Conservation (phyloP, 805 yeast species). For the Diddensiella santjacobensis region DNA sequence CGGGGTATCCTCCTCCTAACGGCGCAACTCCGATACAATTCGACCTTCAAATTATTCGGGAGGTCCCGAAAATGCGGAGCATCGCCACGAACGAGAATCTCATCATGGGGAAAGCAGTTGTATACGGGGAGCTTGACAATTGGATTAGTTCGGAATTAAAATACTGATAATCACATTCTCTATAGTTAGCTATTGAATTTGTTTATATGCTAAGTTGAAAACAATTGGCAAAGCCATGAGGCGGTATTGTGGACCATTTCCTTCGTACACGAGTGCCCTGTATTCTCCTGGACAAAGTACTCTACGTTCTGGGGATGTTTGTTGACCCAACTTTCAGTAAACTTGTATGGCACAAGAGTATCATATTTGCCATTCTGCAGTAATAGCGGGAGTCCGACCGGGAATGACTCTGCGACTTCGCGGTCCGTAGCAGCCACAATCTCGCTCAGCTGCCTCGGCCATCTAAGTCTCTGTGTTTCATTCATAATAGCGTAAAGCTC, state of each 20-base stretch:
- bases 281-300: constrained; percentile 29
- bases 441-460: constrained; percentile 23
- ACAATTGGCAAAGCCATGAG: constrained; percentile 3
- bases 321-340: constrained; percentile 31
- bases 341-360: constrained; percentile 33
- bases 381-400: constrained; percentile 24
- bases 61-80: no score
- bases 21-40: no score
- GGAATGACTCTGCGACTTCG: constrained; percentile 9
- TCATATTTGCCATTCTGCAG: constrained; percentile 35
- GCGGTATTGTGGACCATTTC: constrained; percentile 22
- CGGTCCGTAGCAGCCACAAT: constrained; percentile 15
- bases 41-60: no score
- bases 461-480: constrained; percentile 1
- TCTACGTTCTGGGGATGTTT: constrained; percentile 22
- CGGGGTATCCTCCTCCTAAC: no score
- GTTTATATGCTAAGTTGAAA: no score
- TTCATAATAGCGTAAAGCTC: background rate
- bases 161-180: no score
- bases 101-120: no score
- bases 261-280: constrained; percentile 32
- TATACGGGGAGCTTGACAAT: no score
- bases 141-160: no score
- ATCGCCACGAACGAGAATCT: no score
- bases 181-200: no score